Evolutionary conservation across 805 yeast genomes (phyloP).

Genomic region (Jamesozyma rosinii): DNA sequence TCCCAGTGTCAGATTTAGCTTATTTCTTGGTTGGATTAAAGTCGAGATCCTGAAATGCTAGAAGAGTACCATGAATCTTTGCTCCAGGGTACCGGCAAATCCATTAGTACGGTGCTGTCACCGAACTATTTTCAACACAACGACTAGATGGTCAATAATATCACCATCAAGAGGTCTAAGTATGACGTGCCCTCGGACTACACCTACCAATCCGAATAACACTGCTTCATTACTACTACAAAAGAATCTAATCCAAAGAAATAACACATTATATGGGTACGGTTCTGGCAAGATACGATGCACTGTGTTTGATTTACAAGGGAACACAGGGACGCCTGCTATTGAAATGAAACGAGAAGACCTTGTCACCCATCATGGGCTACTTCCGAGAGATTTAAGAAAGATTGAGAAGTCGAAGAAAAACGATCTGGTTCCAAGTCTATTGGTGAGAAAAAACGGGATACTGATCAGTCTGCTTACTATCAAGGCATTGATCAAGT

Average conservation of each 20-base stretch:
- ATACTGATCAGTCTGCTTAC: conserved; percentile 69
- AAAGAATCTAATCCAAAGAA: conserved; percentile 33
- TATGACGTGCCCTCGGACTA: not conserved
- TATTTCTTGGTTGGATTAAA: no score
- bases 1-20: no score
- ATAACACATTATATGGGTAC: conserved; percentile 26
- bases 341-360: conserved; percentile 65
- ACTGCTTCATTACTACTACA: conserved; percentile 30
- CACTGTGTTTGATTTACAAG: conserved; percentile 65
- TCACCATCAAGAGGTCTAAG: not conserved
- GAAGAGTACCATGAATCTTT: no score
- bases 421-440: conserved; percentile 63
- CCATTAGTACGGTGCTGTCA: not conserved
- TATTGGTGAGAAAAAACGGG: conserved; percentile 65
- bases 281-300: conserved; percentile 50
- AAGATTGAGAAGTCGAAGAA: conserved; percentile 67
- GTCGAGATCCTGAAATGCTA: no score
- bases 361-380: conserved; percentile 61
- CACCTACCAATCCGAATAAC: conserved; percentile 2
- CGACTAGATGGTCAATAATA: not conserved
- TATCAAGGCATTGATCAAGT: conserved; percentile 69
- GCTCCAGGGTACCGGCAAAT: no score
- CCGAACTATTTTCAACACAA: not conserved
- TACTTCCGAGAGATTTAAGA: conserved; percentile 82
- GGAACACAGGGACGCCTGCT: conserved; percentile 61